Conservation (phyloP, 2,329 filamentous ascomycete species). For the Fusarium stilboides region DNA sequence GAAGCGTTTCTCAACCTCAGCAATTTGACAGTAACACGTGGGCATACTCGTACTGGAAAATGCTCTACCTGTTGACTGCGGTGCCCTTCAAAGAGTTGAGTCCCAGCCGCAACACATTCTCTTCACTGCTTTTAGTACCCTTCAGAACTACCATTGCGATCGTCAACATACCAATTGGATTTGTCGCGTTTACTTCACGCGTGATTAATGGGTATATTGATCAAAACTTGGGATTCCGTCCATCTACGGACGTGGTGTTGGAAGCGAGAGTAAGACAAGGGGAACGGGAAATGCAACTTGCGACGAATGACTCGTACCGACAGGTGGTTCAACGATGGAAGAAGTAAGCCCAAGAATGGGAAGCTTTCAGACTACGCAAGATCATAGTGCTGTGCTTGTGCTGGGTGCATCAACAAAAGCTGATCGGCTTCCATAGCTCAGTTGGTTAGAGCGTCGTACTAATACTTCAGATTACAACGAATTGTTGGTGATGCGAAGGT, state of each 20-base stretch:
- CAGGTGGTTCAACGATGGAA: not conserved
- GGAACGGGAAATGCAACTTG: not conserved
- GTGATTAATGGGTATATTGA: not conserved
- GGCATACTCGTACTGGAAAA: slow-evolving; percentile 1
- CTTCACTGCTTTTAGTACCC: not conserved
- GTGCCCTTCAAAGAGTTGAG: not conserved
- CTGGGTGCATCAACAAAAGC: not conserved
- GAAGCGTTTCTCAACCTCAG: not conserved
- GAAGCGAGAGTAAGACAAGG: not conserved
- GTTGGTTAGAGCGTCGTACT: not conserved
- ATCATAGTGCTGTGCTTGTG: too few relatives aligned
- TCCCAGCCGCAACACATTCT: not conserved
- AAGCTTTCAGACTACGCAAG: too few relatives aligned
- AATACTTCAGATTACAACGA: not conserved
- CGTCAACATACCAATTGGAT: not conserved
- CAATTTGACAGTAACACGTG: slow-evolving; percentile 9
- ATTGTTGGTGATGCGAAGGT: not conserved
- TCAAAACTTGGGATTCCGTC: not conserved
- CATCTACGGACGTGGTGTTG: not conserved
- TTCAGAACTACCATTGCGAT: not conserved
- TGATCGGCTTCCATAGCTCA: not conserved
- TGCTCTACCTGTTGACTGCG: not conserved
- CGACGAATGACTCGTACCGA: not conserved
- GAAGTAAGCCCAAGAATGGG: not conserved
- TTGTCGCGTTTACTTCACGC: not conserved